Evolutionary conservation across 2,329 filamentous ascomycete genomes (phyloP), one percentile per base, ranked within the genome.

Genomic region (Scedosporium dehoogii): DNA sequence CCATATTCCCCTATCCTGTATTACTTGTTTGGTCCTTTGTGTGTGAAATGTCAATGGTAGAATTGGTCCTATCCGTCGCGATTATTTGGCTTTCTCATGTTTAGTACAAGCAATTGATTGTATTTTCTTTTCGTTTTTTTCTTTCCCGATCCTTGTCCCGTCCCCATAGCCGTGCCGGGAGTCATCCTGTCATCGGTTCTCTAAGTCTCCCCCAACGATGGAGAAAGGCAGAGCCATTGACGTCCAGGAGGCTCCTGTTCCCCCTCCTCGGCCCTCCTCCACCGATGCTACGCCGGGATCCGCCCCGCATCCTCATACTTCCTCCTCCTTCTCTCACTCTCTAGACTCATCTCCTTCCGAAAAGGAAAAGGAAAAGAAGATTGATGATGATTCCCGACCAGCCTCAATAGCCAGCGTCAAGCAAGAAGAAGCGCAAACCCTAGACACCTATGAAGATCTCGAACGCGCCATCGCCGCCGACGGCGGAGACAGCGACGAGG

Each of bases 391-490:
- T n/a, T 21, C 48, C 10, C 42, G 12, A 7, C 42, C 58, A 16
- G 29, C 51, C 21, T 53, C 27, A n/a, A 18, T 56, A 16, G 60
- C 48, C 48, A 33, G 16, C 33, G n/a, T 48, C 48, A 27, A 29
- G 14, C 18, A n/a, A 29, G 23, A 56, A 16, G 60, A 57, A 14
- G 60, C 46, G 46, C n/a, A 55, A n/a, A 66, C 72, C 46, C 64
- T 66, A 6, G 71, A 73, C 53, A 65, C 71, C 3, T 68, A 73
- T 61, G 70, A 74, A 25, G 71, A 72, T 9, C 70, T 78, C 16
- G 74, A 77, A 64, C 73, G 71, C 62, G 75, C 73, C 53, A 66
- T 76, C 38, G 76, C 76, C 9, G 67, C 68, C 3, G 69, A 33
- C 7, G 29, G 9, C 1, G 29, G 29, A 33, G 6, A 33, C 29